Conservation (phyloP, 1,139 yeast genomes). For the Magnusiomyces ingens region DNA sequence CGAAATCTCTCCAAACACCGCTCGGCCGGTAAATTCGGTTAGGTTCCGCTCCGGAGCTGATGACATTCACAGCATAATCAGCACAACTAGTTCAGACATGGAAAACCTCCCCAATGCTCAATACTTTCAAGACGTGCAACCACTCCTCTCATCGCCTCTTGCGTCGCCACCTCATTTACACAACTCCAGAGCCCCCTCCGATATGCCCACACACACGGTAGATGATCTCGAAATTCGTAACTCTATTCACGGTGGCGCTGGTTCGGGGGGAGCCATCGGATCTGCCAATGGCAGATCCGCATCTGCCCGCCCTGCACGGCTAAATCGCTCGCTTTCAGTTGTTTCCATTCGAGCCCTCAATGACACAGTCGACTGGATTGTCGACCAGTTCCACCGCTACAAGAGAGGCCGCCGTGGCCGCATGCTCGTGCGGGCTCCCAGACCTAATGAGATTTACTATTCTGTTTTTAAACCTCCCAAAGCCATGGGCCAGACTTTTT, state of each 20-base stretch:
- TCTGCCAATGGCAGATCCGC: neutral
- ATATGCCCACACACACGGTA: neutral
- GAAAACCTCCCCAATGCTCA: too few species aligned
- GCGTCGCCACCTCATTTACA: too few species aligned
- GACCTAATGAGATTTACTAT: conserved; percentile 38
- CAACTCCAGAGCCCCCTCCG: too few species aligned
- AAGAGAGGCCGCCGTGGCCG: conserved; percentile 6
- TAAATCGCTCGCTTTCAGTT: conserved; percentile 5
- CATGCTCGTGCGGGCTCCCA: conserved; percentile 2
- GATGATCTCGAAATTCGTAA: neutral
- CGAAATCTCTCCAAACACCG: too few species aligned
- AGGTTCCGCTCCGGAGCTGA: too few species aligned
- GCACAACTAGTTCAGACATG: too few species aligned
- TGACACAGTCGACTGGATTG: conserved; percentile 12
- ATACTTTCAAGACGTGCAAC: too few species aligned
- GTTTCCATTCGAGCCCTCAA: conserved; percentile 11
- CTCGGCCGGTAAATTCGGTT: too few species aligned
- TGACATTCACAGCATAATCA: too few species aligned
- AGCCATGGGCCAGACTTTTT: conserved; percentile 16
- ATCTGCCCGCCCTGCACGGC: neutral
- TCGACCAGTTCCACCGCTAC: conserved; percentile 8
- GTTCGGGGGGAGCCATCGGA: neutral
- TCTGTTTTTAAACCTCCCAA: conserved; percentile 45
- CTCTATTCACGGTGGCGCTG: neutral
- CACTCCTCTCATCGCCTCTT: too few species aligned